phyloP scores from a whole-genome alignment of 768 basidiomycete species.

The Lactarius quietus region DNA sequence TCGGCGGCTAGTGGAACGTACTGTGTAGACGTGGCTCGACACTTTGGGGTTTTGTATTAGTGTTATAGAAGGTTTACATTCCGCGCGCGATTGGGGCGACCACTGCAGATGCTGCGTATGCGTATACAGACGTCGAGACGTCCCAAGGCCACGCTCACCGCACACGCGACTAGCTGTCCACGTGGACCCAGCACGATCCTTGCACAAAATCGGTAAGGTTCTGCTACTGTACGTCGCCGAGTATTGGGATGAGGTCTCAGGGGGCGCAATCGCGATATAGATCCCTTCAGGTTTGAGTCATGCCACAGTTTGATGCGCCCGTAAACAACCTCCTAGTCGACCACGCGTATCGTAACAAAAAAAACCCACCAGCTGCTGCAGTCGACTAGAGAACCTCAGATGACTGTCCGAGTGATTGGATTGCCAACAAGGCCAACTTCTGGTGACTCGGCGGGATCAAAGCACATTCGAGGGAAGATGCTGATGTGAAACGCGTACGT shows the following conservation, averaged over 20 bases:
- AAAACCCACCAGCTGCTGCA: conserved; percentile 12
- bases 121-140: background rate
- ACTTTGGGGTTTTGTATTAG: background rate
- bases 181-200: background rate
- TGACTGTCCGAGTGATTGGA: conserved; percentile 9
- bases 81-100: background rate
- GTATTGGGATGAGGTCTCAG: background rate
- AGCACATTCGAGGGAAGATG: background rate
- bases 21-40: background rate
- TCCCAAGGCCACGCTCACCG: conserved; percentile 2
- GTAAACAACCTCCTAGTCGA: background rate
- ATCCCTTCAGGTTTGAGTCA: background rate
- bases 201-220: background rate
- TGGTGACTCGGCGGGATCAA: background rate
- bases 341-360: background rate
- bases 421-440: background rate
- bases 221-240: background rate
- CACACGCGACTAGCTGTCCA: conserved; percentile 13
- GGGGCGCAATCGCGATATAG: conserved; percentile 4
- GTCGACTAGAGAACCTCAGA: background rate
- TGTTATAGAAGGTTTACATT: background rate
- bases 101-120: background rate
- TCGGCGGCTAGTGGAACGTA: conserved; percentile 2
- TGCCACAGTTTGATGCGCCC: background rate
- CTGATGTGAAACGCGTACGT: conserved; percentile 4